A percentile compares a stretch with the other conserved stretches of the same genome.
Evolutionary conservation across 805 yeast genomes (phyloP).

Genomic region (Nakazawaea wyomingensis): DNA sequence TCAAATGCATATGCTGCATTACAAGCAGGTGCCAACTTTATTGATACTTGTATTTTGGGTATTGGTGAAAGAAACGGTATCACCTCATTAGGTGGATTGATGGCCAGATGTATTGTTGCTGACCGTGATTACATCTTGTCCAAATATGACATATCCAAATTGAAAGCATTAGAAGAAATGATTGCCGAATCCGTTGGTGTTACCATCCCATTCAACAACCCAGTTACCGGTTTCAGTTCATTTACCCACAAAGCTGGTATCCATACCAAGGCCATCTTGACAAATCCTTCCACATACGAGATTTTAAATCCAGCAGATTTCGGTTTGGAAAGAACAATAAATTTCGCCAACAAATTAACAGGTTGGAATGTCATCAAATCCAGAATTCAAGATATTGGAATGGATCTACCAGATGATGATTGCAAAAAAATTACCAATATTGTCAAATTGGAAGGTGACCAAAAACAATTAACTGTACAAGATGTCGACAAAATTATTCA

Average conservation of each 20-base stretch:
- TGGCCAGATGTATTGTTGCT: slow-evolving; percentile 61
- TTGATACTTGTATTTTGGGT: slow-evolving; percentile 55
- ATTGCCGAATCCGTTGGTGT: slow-evolving; percentile 57
- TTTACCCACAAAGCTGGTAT: slow-evolving; percentile 63
- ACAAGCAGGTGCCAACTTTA: slow-evolving; percentile 57
- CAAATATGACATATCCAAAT: slow-evolving; percentile 49
- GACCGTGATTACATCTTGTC: slow-evolving; percentile 54
- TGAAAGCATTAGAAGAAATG: slow-evolving; percentile 53
- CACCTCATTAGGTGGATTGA: slow-evolving; percentile 56
- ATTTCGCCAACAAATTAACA: slow-evolving; percentile 55
- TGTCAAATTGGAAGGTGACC: slow-evolving; percentile 54
- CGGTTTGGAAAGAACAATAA: slow-evolving; percentile 57
- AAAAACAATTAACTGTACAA: slow-evolving; percentile 53
- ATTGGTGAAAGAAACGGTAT: slow-evolving; percentile 63
- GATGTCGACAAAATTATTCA: slow-evolving; percentile 58
- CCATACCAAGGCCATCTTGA: slow-evolving; percentile 57
- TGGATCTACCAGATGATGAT: slow-evolving; percentile 51
- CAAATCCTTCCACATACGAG: slow-evolving; percentile 60
- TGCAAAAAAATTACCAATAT: slow-evolving; percentile 50
- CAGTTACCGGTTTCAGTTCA: slow-evolving; percentile 61
- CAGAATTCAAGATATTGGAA: slow-evolving; percentile 55
- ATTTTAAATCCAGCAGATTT: slow-evolving; percentile 53
- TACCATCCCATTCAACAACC: slow-evolving; percentile 57
- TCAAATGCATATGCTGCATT: slow-evolving; percentile 60
- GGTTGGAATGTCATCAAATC: slow-evolving; percentile 63